Conservation (phyloP, 768 basidiomycete genomes). For the Mycena vitilis region DNA sequence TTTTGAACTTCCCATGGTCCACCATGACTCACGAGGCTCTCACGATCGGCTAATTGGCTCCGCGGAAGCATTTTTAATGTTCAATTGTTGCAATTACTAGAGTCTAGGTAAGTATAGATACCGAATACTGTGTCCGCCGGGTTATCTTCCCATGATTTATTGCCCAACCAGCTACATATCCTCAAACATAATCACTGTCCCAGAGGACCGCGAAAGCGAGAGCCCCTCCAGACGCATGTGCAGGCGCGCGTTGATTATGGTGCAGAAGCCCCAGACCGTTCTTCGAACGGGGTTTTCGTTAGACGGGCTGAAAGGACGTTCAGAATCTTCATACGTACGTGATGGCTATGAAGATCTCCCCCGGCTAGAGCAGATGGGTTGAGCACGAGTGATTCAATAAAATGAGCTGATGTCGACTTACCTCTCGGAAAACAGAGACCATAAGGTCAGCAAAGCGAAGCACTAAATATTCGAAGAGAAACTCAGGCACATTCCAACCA, state of each 20-base stretch:
- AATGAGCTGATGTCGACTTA: not conserved
- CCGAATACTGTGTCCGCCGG: no score
- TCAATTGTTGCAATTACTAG: no score
- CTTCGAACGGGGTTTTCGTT: not conserved
- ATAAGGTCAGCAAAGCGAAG: slow-evolving; percentile 9
- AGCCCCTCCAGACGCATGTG: slow-evolving; percentile 27
- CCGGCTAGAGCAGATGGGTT: not conserved
- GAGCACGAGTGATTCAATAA: not conserved
- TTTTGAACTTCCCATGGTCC: no score
- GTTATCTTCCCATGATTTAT: no score
- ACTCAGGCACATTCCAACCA: no score
- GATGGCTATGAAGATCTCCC: slow-evolving; percentile 2
- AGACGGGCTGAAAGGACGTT: not conserved
- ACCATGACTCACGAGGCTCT: no score
- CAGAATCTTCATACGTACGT: slow-evolving; percentile 4
- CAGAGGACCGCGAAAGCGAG: not conserved
- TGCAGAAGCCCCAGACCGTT: slow-evolving; percentile 6
- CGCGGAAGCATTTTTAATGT: no score
- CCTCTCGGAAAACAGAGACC: slow-evolving; percentile 2
- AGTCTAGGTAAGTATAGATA: no score
- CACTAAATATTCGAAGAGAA: not conserved
- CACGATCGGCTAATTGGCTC: no score
- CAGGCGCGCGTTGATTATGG: slow-evolving; percentile 20
- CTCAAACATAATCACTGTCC: no score
- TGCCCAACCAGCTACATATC: no score